These are phyloP conservation scores for Solanum medicagineum DNA, from an alignment of 257 asterid genomes.

Conservation along the genomic window DNA sequence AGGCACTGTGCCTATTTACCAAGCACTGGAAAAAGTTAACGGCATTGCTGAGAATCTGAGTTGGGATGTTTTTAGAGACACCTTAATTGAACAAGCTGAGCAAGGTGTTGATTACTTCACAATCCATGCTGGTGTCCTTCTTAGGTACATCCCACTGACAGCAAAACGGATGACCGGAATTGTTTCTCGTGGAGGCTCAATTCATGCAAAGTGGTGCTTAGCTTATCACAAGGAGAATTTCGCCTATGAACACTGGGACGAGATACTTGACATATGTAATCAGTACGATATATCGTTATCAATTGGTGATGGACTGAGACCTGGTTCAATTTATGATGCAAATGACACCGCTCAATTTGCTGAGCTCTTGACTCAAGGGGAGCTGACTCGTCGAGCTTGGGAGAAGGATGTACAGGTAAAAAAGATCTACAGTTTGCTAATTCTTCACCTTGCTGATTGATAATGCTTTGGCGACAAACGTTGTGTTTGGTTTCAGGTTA, in stretches of 20 bases:
- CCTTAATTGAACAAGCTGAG: slow-evolving; percentile 92
- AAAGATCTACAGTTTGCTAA: not conserved
- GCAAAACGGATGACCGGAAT: slow-evolving; percentile 93
- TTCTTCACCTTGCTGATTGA: not conserved
- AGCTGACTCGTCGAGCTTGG: slow-evolving; percentile 90
- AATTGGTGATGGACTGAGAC: slow-evolving; percentile 94
- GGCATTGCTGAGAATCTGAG: slow-evolving; percentile 86
- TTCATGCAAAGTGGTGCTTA: slow-evolving; percentile 97
- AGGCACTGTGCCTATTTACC: slow-evolving; percentile 95
- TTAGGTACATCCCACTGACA: slow-evolving; percentile 81
- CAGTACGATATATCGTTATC: slow-evolving; percentile 85
- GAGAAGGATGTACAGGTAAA: slow-evolving; percentile 91
- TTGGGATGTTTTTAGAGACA: slow-evolving; percentile 87
- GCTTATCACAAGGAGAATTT: slow-evolving; percentile 89
- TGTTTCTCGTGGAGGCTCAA: slow-evolving; percentile 95
- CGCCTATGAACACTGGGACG: slow-evolving; percentile 98
- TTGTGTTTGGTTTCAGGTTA: slow-evolving; percentile 36
- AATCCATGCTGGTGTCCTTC: slow-evolving; percentile 89
- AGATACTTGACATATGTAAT: slow-evolving; percentile 81
- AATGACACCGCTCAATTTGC: slow-evolving; percentile 95
- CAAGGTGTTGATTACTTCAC: slow-evolving; percentile 98
- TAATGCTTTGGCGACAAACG: not conserved
- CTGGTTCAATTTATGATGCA: slow-evolving; percentile 93
- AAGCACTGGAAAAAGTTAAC: slow-evolving; percentile 83
- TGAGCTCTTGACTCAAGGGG: slow-evolving; percentile 91